Evolutionary conservation across 1,284 basidiomycete genomes (phyloP).

Genomic region (Pseudozyma tsukubaensis): DNA sequence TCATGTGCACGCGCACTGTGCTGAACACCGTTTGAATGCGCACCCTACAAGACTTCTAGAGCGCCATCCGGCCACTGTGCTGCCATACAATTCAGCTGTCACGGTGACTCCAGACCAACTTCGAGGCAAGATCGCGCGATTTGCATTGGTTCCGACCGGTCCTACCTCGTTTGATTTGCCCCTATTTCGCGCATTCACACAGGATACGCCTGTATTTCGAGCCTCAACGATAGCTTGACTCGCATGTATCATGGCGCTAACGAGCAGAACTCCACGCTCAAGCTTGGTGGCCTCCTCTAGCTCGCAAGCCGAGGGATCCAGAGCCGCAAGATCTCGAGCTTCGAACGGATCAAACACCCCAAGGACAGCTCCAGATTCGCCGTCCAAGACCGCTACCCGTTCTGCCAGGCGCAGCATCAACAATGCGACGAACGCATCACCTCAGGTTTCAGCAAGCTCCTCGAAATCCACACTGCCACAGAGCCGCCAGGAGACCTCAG

Average conservation of each 20-base stretch:
- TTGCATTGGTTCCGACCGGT: too few relatives aligned
- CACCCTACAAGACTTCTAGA: too few relatives aligned
- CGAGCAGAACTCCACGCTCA: constrained; percentile 7
- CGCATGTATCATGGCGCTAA: constrained; percentile 14
- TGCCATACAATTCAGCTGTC: too few relatives aligned
- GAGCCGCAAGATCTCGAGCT: background rate
- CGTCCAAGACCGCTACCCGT: background rate
- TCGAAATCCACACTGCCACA: background rate
- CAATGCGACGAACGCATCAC: background rate
- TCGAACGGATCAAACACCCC: background rate
- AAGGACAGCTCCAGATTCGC: constrained; percentile 1
- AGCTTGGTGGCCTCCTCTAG: constrained; percentile 11
- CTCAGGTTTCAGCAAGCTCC: background rate
- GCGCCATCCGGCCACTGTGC: too few relatives aligned
- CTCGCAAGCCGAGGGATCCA: constrained; percentile 1
- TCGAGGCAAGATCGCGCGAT: too few relatives aligned
- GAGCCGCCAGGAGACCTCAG: background rate
- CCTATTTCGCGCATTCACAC: too few relatives aligned
- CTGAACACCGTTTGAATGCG: too few relatives aligned
- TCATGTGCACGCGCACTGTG: too few relatives aligned
- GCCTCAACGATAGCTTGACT: background rate
- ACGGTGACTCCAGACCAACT: too few relatives aligned
- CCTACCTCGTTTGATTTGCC: too few relatives aligned
- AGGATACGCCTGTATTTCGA: background rate
- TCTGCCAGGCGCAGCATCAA: background rate